A percentile compares a stretch with the other conserved stretches of the same genome.
Evolutionary conservation across 1,284 basidiomycete genomes (phyloP).

Genomic region (Tetrapyrgos nigripes): DNA sequence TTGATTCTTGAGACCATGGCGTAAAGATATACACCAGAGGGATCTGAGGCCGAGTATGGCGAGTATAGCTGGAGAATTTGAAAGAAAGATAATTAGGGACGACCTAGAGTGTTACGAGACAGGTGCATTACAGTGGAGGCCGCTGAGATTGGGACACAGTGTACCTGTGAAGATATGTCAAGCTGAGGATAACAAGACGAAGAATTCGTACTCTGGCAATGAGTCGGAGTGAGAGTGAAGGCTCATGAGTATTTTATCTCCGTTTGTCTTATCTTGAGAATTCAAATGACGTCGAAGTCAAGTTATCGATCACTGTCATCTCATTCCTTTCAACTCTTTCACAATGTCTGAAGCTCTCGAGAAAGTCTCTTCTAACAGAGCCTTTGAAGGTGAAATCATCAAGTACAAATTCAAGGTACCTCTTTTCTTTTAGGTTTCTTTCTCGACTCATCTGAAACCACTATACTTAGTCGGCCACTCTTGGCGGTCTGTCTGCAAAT

Average conservation of each 20-base stretch:
- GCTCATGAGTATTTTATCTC: neutral
- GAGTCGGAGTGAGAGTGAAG: neutral
- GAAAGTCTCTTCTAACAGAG: slow-evolving; percentile 79
- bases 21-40: slow-evolving; percentile 47
- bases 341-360: slow-evolving; percentile 46
- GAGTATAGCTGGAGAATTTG: slow-evolving; percentile 10
- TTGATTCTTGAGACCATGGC: slow-evolving; percentile 32
- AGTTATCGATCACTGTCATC: neutral
- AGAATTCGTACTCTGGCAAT: slow-evolving; percentile 10
- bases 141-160: slow-evolving; percentile 7
- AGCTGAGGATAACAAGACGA: neutral
- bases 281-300: slow-evolving; percentile 7
- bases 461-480: slow-evolving; percentile 60
- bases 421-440: neutral
- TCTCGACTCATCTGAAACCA: slow-evolving; percentile 17
- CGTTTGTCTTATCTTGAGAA: slow-evolving; percentile 4
- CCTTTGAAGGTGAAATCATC: slow-evolving; percentile 78
- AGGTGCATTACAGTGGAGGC: slow-evolving; percentile 5
- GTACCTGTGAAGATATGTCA: neutral
- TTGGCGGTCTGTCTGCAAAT: slow-evolving; percentile 81
- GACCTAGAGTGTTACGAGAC: neutral
- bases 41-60: slow-evolving; percentile 17
- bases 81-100: neutral
- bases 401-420: slow-evolving; percentile 89
- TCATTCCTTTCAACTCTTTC: neutral